A percentile compares a stretch with the other conserved stretches of the same genome.
These are phyloP conservation scores for Leccinum subgranulosum DNA, from an alignment of 768 basidiomycete species.

Conservation along the genomic window DNA sequence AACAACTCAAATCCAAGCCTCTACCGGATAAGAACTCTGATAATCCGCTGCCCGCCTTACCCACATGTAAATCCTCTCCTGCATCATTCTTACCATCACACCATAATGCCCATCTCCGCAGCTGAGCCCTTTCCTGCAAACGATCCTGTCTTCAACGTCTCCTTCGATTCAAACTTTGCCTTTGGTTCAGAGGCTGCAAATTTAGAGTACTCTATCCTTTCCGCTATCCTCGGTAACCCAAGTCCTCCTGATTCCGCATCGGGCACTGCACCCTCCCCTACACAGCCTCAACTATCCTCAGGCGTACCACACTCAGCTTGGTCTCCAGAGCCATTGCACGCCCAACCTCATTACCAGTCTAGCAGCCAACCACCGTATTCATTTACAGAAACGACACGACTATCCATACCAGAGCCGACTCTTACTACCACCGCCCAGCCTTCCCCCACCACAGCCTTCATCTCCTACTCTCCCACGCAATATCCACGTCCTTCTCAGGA, in stretches of 20 bases:
- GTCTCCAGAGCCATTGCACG: constrained; percentile 35
- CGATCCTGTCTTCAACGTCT: constrained; percentile 58
- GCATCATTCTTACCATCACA: not conserved
- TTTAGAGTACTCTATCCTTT: constrained; percentile 92
- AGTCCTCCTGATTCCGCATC: constrained; percentile 43
- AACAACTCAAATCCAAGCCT: constrained; percentile 36
- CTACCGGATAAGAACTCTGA: constrained; percentile 30
- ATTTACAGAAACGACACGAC: constrained; percentile 28
- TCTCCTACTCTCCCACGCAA: constrained; percentile 31
- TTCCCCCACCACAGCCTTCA: constrained; percentile 28
- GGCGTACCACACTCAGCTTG: constrained; percentile 33
- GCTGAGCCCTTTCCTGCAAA: constrained; percentile 50
- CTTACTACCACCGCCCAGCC: constrained; percentile 25
- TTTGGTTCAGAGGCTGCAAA: constrained; percentile 92
- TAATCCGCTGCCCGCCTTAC: constrained; percentile 24
- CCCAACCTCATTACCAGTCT: constrained; percentile 30
- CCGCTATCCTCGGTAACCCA: constrained; percentile 82
- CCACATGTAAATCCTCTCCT: constrained; percentile 29
- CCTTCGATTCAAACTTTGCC: constrained; percentile 58
- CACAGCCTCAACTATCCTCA: constrained; percentile 23
- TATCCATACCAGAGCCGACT: constrained; percentile 33
- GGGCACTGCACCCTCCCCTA: constrained; percentile 25
- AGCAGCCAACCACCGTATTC: constrained; percentile 16
- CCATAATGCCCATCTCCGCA: constrained; percentile 20
- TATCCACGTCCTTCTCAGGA: constrained; percentile 32